These are phyloP conservation scores for Diplodia intermedia DNA, from an alignment of 2,329 filamentous ascomycete genomes.

Conservation along the genomic window DNA sequence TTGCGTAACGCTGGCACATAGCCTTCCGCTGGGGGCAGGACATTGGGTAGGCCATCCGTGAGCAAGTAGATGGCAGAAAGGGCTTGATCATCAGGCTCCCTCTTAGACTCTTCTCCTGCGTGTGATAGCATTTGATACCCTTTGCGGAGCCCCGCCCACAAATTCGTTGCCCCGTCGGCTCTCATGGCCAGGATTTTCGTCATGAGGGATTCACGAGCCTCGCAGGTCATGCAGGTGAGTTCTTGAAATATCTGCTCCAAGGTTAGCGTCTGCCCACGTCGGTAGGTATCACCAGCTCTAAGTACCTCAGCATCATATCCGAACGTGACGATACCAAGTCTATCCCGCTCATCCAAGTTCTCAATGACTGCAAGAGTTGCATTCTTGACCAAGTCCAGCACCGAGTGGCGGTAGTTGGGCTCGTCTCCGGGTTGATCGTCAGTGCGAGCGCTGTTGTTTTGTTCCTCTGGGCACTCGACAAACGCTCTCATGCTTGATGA, in stretches of 20 bases:
- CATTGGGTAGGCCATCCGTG: conserved; percentile 63
- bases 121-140: conserved; percentile 41
- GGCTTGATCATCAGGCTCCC: conserved; percentile 35
- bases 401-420: conserved; percentile 56
- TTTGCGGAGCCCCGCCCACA: conserved; percentile 64
- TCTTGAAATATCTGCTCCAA: not conserved
- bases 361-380: conserved; percentile 65
- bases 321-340: conserved; percentile 66
- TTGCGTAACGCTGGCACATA: conserved; percentile 61
- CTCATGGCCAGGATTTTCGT: conserved; percentile 54
- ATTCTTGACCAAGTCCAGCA: conserved; percentile 67
- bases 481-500: conserved; percentile 62
- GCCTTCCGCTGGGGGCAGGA: conserved; percentile 57
- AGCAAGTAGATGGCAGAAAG: conserved; percentile 45
- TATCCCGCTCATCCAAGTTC: conserved; percentile 61
- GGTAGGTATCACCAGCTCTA: not conserved
- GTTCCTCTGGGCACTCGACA: conserved; percentile 55
- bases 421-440: conserved; percentile 42
- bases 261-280: not conserved
- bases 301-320: conserved; percentile 48
- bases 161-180: conserved; percentile 56
- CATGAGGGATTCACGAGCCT: conserved; percentile 55
- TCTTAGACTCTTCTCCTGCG: not conserved
- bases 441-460: conserved; percentile 31
- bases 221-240: conserved; percentile 32